Percentiles rank a stretch among this genome's conserved stretches.
phyloP scores from a whole-genome alignment of 1,284 basidiomycete species.

The Ceratobasidium sp. region DNA sequence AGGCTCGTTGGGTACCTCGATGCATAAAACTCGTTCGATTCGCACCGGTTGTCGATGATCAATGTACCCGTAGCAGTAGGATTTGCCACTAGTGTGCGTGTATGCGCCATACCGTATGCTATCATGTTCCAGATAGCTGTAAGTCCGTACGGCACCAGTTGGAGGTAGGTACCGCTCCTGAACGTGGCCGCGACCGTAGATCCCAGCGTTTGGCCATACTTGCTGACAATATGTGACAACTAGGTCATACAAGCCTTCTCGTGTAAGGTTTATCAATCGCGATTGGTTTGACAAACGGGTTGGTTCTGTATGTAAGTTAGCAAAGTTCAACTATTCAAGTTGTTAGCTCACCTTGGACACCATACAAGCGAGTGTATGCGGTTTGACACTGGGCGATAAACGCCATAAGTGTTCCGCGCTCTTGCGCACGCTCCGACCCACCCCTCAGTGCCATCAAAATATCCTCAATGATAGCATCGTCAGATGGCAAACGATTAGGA shows the following conservation, averaged over 20 bases:
- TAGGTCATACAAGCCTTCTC: neutral
- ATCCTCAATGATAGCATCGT: neutral
- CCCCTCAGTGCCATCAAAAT: neutral
- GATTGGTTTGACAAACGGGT: slow-evolving; percentile 12
- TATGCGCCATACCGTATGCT: neutral
- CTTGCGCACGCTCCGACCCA: slow-evolving; percentile 1
- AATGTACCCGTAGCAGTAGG: slow-evolving; percentile 23
- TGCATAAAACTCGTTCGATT: slow-evolving; percentile 1
- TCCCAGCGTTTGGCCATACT: slow-evolving; percentile 19
- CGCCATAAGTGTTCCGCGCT: slow-evolving; percentile 7
- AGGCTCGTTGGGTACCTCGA: neutral
- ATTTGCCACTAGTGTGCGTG: neutral
- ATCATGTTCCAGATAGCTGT: slow-evolving; percentile 26
- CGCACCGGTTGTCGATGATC: neutral
- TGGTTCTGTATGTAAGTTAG: neutral
- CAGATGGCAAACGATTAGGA: slow-evolving; percentile 9
- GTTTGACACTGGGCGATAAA: slow-evolving; percentile 19
- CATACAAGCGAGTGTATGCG: neutral
- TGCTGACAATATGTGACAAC: neutral
- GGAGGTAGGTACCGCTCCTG: neutral
- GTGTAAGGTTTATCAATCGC: neutral
- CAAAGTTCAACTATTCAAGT: neutral
- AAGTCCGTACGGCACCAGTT: neutral
- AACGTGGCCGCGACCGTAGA: slow-evolving; percentile 5
- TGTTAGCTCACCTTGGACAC: neutral